Conservation (phyloP, 1,284 basidiomycete species). For the Phenoliferia sp. region DNA sequence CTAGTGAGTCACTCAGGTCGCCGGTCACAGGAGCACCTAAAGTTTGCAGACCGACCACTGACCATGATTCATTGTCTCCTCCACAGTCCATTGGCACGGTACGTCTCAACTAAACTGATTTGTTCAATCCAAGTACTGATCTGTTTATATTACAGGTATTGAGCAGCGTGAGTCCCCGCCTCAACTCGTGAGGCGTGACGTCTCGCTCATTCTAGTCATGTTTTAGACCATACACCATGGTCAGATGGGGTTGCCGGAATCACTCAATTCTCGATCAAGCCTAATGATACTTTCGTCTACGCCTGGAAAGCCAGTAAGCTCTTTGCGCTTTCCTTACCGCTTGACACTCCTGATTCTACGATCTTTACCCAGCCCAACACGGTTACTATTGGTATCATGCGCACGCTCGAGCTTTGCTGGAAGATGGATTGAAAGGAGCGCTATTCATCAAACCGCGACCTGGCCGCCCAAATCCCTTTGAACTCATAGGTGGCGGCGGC, state of each 20-base stretch:
- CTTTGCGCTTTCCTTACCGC: background rate
- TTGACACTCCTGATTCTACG: background rate
- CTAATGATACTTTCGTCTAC: background rate
- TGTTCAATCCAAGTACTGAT: background rate
- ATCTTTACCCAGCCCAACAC: background rate
- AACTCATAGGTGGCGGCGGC: background rate
- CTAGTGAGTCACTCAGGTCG: too few relatives aligned
- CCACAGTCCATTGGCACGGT: background rate
- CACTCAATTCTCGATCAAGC: background rate
- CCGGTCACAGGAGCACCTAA: too few relatives aligned
- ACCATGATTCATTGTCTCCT: too few relatives aligned
- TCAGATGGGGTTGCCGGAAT: background rate
- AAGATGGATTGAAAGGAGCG: background rate
- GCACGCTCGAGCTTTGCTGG: background rate
- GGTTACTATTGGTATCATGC: background rate
- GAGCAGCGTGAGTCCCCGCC: background rate
- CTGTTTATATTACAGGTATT: background rate
- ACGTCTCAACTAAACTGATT: background rate
- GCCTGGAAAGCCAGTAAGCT: background rate
- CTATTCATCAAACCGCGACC: background rate
- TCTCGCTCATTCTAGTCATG: background rate
- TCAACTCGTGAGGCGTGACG: background rate
- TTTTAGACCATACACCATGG: background rate
- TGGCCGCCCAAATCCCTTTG: background rate
- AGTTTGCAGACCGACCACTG: too few relatives aligned